These are phyloP conservation scores for Cryphonectria radicalis DNA, from an alignment of 2,329 filamentous ascomycete genomes.

Conservation along the genomic window DNA sequence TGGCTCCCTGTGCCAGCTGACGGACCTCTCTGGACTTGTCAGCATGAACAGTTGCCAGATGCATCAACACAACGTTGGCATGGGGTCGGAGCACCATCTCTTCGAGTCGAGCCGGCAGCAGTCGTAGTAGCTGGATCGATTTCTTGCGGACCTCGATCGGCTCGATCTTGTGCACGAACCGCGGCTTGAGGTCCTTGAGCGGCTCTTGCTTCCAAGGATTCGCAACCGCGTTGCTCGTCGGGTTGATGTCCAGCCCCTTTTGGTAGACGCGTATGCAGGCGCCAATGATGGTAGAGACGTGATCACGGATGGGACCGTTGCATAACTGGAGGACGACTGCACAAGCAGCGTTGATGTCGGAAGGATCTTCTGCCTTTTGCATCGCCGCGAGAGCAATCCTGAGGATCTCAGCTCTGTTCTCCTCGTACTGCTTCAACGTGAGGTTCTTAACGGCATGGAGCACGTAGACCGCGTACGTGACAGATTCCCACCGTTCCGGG, in stretches of 20 bases:
- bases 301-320: constrained; percentile 44
- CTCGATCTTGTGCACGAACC: constrained; percentile 13
- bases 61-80: constrained; percentile 49
- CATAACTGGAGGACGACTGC: constrained; percentile 54
- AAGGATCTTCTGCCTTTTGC: constrained; percentile 45
- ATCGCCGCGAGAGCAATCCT: constrained; percentile 54
- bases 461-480: constrained; percentile 51
- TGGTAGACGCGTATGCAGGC: constrained; percentile 46
- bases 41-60: constrained; percentile 56
- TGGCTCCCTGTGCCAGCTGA: constrained; percentile 52
- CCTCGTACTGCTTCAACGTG: constrained; percentile 54
- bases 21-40: constrained; percentile 58
- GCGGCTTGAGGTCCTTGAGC: background rate
- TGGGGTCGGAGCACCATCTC: constrained; percentile 50
- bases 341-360: constrained; percentile 54
- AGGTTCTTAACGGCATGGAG: constrained; percentile 56
- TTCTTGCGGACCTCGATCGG: constrained; percentile 47
- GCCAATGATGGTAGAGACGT: constrained; percentile 54
- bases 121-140: constrained; percentile 52
- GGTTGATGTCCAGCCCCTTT: constrained; percentile 26
- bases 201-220: constrained; percentile 5
- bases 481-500: constrained; percentile 34
- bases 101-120: constrained; percentile 54
- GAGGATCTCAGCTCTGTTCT: constrained; percentile 52
- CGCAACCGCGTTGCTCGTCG: background rate